Percentiles rank a stretch among this genome's conserved stretches.
Conservation (phyloP, 495 filamentous ascomycete species). For the Aspergillus steynii region DNA sequence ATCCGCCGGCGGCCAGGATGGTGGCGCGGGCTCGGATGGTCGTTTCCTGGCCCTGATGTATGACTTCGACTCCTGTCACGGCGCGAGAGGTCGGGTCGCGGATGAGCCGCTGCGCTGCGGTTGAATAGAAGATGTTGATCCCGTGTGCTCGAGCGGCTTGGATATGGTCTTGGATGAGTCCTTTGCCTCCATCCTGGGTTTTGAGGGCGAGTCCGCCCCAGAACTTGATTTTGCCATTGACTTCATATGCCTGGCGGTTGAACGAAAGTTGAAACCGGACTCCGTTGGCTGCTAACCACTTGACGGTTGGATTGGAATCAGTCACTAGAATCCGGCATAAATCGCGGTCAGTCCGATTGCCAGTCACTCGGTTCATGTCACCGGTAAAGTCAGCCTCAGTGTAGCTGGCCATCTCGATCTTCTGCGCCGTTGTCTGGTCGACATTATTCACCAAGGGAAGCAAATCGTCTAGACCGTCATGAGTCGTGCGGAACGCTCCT, state of each 20-base stretch:
- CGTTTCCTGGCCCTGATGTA: constrained; percentile 23
- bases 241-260: constrained; percentile 60
- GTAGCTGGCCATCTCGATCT: constrained; percentile 50
- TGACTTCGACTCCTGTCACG: constrained; percentile 37
- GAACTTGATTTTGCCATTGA: constrained; percentile 57
- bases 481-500: constrained; percentile 53
- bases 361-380: constrained; percentile 53
- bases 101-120: constrained; percentile 42
- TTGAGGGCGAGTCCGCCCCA: constrained; percentile 61
- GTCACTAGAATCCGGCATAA: constrained; percentile 46
- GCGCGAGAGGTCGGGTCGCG: constrained; percentile 34
- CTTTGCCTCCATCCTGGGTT: constrained; percentile 58
- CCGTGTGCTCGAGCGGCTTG: constrained; percentile 41
- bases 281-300: constrained; percentile 56
- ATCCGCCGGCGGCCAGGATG: constrained; percentile 61
- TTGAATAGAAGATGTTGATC: constrained; percentile 44
- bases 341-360: constrained; percentile 44
- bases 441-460: constrained; percentile 51
- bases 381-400: constrained; percentile 41
- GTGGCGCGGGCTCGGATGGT: constrained; percentile 41
- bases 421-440: constrained; percentile 25
- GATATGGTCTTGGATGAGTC: constrained; percentile 50
- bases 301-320: constrained; percentile 46
- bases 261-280: constrained; percentile 58
- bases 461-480: constrained; percentile 47